These are phyloP conservation scores for Xylaria sp. DNA, from an alignment of 2,329 filamentous ascomycete genomes.

Conservation along the genomic window DNA sequence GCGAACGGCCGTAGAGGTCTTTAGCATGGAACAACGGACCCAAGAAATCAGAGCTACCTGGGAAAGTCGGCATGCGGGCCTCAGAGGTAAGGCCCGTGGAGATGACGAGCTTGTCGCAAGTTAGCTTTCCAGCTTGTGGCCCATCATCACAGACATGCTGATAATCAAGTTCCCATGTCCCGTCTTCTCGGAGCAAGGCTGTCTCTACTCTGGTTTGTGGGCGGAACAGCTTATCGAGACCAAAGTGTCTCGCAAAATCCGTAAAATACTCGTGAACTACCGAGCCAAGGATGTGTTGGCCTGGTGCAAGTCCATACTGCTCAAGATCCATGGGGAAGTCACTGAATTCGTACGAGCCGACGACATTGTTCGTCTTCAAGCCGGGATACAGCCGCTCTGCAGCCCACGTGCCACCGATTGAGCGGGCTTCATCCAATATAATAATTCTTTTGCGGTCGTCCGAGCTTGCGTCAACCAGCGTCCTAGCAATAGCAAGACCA, in stretches of 20 bases:
- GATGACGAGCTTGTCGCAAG: slow-evolving; percentile 31
- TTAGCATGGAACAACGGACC: slow-evolving; percentile 28
- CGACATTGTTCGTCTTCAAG: slow-evolving; percentile 34
- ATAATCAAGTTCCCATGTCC: slow-evolving; percentile 25
- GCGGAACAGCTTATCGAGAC: slow-evolving; percentile 21
- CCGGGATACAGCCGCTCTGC: slow-evolving; percentile 32
- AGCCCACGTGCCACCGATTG: slow-evolving; percentile 33
- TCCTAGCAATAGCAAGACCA: slow-evolving; percentile 27
- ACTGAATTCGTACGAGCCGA: slow-evolving; percentile 33
- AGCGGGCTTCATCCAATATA: slow-evolving; percentile 26
- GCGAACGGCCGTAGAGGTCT: slow-evolving; percentile 13
- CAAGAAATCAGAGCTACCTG: slow-evolving; percentile 13
- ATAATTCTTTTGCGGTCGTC: slow-evolving; percentile 6
- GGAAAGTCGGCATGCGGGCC: slow-evolving; percentile 27
- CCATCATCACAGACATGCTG: not conserved
- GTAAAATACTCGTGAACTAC: slow-evolving; percentile 29
- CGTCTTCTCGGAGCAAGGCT: slow-evolving; percentile 25
- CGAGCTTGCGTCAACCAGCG: slow-evolving; percentile 11
- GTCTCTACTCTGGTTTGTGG: slow-evolving; percentile 20
- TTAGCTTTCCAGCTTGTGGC: slow-evolving; percentile 1
- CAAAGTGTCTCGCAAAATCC: slow-evolving; percentile 25
- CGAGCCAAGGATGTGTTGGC: slow-evolving; percentile 29
- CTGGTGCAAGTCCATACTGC: slow-evolving; percentile 22
- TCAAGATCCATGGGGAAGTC: slow-evolving; percentile 30
- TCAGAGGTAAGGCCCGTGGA: slow-evolving; percentile 29